Base-by-base conservation (phyloP, 148 eudicot species). In the Amaranthus hypochondriacus region DNA sequence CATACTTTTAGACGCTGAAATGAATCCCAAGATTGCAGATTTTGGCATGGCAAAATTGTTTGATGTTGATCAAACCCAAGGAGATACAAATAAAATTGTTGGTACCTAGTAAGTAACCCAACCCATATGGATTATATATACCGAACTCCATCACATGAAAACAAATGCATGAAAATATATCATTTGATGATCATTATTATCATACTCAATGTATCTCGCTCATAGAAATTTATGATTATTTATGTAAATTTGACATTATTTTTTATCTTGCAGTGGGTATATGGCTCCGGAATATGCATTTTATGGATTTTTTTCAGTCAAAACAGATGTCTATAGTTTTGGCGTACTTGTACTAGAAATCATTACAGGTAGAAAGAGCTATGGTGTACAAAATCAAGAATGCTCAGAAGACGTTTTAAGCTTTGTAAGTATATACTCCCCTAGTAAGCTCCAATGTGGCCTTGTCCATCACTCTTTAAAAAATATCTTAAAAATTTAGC, bases 301-400 rank as follows among this genome's bases (percentile, higher is more conserved):
- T 53, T 73, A 70, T 4, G 93, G 89, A 44, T 18, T 56, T 4
- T 87, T 84, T 54, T 87, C 91, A 0, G 76, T 62, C 2, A 89
- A 87, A 56, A 86, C 89, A 0, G 89, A 87, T 73, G 87, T 89
- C 2, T 89, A 66, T 48, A 85, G 93, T 73, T 87, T 85, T 48
- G 93, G 89, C 0, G 83, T 87, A 5, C 56, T 89, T 5, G 58
- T 87, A 42, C 55, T 86, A 47, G 91, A 89, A 69, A 84, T 89
- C 12, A 62, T 87, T 11, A 79, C 81, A 47, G 89, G 88, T 7
- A 52, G 76, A 58, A 78, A 57, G 64, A 66, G 62, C 59, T 50
- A 15, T 39, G 61, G 59, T 14, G 42, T 42, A 9, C 18, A 54
- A 46, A 53, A 58, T 57, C 68, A 54, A 0, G 72, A 66, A 9